A percentile compares a stretch with the other conserved stretches of the same genome.
Conservation (phyloP, 108 stramenopile genomes). For the Nitzschia putrida region DNA sequence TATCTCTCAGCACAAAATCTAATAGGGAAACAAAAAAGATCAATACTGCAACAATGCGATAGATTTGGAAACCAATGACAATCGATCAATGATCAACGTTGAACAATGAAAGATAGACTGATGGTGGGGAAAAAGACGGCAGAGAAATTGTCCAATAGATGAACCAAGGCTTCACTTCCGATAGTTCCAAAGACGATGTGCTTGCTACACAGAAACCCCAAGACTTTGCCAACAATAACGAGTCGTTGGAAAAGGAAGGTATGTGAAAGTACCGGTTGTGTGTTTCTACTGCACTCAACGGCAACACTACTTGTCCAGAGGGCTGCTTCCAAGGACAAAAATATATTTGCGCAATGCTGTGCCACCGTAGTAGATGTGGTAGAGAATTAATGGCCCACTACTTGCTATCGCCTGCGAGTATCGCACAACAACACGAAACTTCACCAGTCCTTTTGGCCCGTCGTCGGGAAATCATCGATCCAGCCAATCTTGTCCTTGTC, state of each 20-base stretch:
- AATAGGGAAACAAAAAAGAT: background rate
- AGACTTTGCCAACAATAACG: no score
- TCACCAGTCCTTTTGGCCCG: background rate
- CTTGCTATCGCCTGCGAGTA: background rate
- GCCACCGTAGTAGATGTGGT: background rate
- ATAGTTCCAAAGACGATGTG: background rate
- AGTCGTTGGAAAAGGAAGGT: no score
- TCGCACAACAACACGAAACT: background rate
- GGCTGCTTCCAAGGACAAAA: background rate
- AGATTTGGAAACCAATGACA: background rate
- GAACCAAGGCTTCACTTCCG: background rate
- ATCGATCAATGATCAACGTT: background rate
- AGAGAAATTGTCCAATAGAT: background rate
- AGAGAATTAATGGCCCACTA: background rate
- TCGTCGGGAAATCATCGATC: background rate
- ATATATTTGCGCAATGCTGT: background rate
- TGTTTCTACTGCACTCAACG: no score
- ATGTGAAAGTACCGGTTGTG: no score
- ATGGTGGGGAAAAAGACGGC: background rate
- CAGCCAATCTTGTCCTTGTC: constrained; percentile 6
- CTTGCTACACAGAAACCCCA: no score
- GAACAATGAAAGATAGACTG: background rate
- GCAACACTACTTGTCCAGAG: no score
- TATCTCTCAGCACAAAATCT: background rate
- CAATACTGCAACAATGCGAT: background rate